A percentile compares a stretch with the other conserved stretches of the same genome.
phyloP scores from a whole-genome alignment of 2,329 filamentous ascomycete species.

The Alternaria triticina region DNA sequence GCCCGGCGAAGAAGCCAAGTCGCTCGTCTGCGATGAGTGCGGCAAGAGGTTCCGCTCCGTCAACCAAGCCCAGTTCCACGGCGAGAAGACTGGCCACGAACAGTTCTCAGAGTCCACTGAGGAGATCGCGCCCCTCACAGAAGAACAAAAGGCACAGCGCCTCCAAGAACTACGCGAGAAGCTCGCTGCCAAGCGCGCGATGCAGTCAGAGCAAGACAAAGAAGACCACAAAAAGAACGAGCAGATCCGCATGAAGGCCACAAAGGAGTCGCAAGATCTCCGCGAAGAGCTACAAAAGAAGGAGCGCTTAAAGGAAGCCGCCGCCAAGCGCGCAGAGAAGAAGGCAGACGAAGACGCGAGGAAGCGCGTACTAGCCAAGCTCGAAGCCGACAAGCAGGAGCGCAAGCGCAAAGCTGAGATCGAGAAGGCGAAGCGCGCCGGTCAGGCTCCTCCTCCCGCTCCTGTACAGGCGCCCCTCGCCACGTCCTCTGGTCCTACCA shows the following conservation, averaged over 20 bases:
- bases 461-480: constrained; percentile 56
- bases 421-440: constrained; percentile 85
- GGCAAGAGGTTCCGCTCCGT: constrained; percentile 86
- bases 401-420: constrained; percentile 83
- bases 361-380: constrained; percentile 88
- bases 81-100: constrained; percentile 85
- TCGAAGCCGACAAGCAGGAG: constrained; percentile 92
- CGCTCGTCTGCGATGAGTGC: constrained; percentile 92
- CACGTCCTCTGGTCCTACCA: constrained; percentile 55
- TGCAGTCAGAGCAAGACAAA: constrained; percentile 74
- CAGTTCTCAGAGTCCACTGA: constrained; percentile 95
- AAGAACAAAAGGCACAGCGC: constrained; percentile 85
- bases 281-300: constrained; percentile 90
- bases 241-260: constrained; percentile 82
- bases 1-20: constrained; percentile 74
- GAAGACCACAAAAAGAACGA: constrained; percentile 86
- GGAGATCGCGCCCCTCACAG: constrained; percentile 86
- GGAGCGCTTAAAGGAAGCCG: constrained; percentile 90
- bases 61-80: constrained; percentile 86
- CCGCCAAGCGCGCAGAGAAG: constrained; percentile 87
- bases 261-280: constrained; percentile 83
- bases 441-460: constrained; percentile 62
- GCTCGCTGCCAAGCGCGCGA: constrained; percentile 74
- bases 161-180: constrained; percentile 76
- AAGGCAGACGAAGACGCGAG: constrained; percentile 83